Evolutionary conservation across 1,284 basidiomycete genomes (phyloP).

Genomic region (Apiotrichum domesticum): DNA sequence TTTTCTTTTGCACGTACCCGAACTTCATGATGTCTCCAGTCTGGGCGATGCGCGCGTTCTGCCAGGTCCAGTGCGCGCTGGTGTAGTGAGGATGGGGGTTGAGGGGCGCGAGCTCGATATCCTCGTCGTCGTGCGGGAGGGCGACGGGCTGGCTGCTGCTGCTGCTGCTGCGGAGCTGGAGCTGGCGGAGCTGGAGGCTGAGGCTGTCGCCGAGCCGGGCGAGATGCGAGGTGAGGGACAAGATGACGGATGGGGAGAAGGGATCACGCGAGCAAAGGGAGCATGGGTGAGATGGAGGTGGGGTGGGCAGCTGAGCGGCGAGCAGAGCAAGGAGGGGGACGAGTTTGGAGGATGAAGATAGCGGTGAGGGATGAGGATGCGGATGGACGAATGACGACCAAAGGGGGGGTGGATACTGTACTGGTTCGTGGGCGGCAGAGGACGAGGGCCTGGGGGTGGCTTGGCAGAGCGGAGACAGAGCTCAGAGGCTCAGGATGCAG

Average conservation of each 20-base stretch:
- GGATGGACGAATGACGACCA: too few species aligned
- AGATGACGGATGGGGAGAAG: background rate
- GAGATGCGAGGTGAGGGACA: background rate
- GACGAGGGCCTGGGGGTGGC: too few species aligned
- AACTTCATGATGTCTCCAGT: slow-evolving; percentile 48
- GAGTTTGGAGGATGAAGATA: background rate
- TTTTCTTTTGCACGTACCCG: slow-evolving; percentile 32
- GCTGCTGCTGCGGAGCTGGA: too few species aligned
- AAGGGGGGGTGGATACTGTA: too few species aligned
- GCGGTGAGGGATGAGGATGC: background rate
- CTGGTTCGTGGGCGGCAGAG: too few species aligned
- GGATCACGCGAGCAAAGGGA: background rate
- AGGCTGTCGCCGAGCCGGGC: slow-evolving; percentile 7
- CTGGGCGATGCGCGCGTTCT: slow-evolving; percentile 15
- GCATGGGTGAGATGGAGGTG: background rate
- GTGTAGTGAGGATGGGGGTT: slow-evolving; percentile 1
- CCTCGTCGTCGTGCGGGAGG: slow-evolving; percentile 9
- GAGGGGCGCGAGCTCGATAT: background rate
- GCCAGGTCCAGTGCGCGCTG: slow-evolving; percentile 28
- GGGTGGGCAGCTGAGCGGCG: background rate
- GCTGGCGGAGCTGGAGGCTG: background rate
- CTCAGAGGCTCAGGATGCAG: too few species aligned
- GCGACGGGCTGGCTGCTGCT: background rate
- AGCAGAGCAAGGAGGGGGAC: background rate
- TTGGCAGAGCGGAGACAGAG: too few species aligned